phyloP scores from a whole-genome alignment of 805 yeast genomes.

The Torulaspora maleeae region DNA sequence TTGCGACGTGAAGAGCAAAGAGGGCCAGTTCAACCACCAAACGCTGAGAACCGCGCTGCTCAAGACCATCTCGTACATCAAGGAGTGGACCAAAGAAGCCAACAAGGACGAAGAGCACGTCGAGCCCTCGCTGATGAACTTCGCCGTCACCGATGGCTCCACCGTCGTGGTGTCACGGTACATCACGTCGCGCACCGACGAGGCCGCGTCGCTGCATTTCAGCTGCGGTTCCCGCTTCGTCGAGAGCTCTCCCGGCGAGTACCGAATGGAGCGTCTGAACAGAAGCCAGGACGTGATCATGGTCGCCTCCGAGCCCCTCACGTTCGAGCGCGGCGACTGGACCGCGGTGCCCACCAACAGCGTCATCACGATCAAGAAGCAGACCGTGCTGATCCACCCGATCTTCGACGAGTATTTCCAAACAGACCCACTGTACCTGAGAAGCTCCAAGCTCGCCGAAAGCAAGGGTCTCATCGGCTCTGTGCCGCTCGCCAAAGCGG shows the following conservation, averaged over 20 bases:
- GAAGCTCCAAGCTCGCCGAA: constrained; percentile 80
- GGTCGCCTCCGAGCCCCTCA: constrained; percentile 94
- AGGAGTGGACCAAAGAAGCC: constrained; percentile 70
- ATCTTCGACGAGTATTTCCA: constrained; percentile 85
- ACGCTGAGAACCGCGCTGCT: constrained; percentile 63
- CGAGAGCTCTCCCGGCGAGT: constrained; percentile 87
- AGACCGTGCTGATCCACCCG: constrained; percentile 87
- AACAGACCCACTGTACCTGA: constrained; percentile 56
- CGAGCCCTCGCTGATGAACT: constrained; percentile 84
- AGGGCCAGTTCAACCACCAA: constrained; percentile 48
- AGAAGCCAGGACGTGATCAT: constrained; percentile 92
- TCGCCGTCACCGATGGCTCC: constrained; percentile 92
- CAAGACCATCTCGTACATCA: constrained; percentile 68
- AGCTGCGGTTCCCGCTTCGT: constrained; percentile 89
- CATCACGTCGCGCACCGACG: constrained; percentile 83
- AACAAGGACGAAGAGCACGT: constrained; percentile 36
- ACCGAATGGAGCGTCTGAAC: constrained; percentile 89
- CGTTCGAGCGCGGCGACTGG: constrained; percentile 97
- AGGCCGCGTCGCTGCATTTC: constrained; percentile 93
- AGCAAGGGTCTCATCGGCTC: constrained; percentile 92
- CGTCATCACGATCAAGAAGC: constrained; percentile 70
- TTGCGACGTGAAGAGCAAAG: constrained; percentile 52
- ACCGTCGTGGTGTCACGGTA: constrained; percentile 83
- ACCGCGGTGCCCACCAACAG: constrained; percentile 94
- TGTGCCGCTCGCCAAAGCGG: constrained; percentile 60